Evolutionary conservation across 495 filamentous ascomycete genomes (phyloP), one percentile per base, ranked within the genome.

Genomic region (Lepraria neglecta): DNA sequence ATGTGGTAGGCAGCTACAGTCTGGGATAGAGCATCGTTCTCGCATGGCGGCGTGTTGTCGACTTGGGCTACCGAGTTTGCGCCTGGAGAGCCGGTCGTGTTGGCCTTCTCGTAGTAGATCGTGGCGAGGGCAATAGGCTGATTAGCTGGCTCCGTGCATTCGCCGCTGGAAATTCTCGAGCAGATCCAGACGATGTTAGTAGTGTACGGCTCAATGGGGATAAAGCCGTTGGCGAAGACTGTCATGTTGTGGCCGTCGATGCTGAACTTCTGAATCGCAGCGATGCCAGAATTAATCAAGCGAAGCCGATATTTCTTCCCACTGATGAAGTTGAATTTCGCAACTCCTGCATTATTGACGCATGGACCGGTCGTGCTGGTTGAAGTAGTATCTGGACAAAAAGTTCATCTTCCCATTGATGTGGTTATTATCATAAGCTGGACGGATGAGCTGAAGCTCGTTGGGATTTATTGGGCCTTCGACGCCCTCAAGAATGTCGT

Each of bases 251-350:
- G 70, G 11, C 65, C 67, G 58, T 78, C 74, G 50, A 77, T 77
- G 12, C 51, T 68, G 58, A 75, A 72, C 50, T 69, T 64, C 48
- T 70, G 63, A 40, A 76, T 71, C n/a, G 70, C 75, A 46, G 82
- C 79, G 12, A 78, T 71, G 4, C 75, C 76, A 11, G 71, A 70
- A 65, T 84, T 85, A 61, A 87, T 74, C 1, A 88, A 66, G 5
- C 83, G 72, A 3, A 88, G 64, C 9, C 74, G 73, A 58, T 84
- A 76, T 42, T 69, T 77, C 62, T 75, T 68, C 38, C 79, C 78
- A 3, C 69, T 68, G 42, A 69, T 60, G 65, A 83, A 78, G 19
- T 66, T 65, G 60, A 77, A 78, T 44, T 71, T 71, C 1, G 75
- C 64, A 30, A 71, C 28, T 0, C 65, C 62, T 21, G 72, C 74